Evolutionary conservation across 352 stramenopile genomes (phyloP), one percentile per base, ranked within the genome.

Genomic region (Pythium phragmitis): DNA sequence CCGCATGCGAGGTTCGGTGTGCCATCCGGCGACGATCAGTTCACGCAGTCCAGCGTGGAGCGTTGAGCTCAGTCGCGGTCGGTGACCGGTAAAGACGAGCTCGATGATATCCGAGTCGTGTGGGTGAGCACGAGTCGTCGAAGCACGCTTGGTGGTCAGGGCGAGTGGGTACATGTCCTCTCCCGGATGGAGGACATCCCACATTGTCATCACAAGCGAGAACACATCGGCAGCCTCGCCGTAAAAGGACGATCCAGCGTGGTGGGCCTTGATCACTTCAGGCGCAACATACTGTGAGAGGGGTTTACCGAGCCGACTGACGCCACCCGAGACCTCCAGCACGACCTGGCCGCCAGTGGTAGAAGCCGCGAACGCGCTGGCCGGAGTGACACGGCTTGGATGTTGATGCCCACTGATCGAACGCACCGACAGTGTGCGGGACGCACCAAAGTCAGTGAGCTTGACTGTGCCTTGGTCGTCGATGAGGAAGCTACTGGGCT

Each of bases 401-500:
- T 63, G 53, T 45, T 69, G 62, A 48, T 63, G 47, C 19, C 48
- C 47, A 39, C 62, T 63, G 12, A 36, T 30, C 7, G 46, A 34
- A 1, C 62, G 57, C 11, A 42, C 34, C 7, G 68, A 65, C 5
- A 78, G 37, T 17, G 59, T 75, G 3, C 73, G 64, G 3, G 74
- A 78, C 21, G 80, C 78, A 1, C 82, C 79, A 66, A 91, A 89
- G 60, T 91, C 77, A 2, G 75, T 82, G 14, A 91, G 66, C 53
- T 88, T 88, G 30, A 80, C 72, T 0, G 52, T 63, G 36, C 68
- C 57, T 39, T 79, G 69, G 3, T 45, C 21, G 33, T 70, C 60
- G 3, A 91, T 68, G 8, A 91, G 69, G 42, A 92, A 90, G 56
- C 91, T 95, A 0, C 69, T 63, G 19, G 76, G 76, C 30, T 80